phyloP scores from a whole-genome alignment of 768 basidiomycete species.

The Tricholoma terreum region DNA sequence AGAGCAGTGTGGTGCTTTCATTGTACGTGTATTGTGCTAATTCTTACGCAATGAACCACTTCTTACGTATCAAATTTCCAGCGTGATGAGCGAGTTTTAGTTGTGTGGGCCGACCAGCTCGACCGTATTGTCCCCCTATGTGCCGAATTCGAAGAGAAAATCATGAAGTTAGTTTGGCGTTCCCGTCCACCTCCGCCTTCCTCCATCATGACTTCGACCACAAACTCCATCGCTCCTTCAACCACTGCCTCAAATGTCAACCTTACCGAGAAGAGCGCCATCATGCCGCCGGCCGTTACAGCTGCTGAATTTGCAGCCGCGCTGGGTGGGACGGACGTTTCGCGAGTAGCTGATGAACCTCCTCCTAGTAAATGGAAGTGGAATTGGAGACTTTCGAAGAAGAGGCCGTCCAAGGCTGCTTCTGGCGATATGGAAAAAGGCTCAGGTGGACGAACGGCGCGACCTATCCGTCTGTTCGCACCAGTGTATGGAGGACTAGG shows the following conservation, averaged over 20 bases:
- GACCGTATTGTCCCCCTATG: conserved; percentile 76
- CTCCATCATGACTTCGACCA: conserved; percentile 34
- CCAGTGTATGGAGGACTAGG: conserved; percentile 74
- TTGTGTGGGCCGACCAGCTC: conserved; percentile 83
- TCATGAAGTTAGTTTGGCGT: conserved; percentile 56
- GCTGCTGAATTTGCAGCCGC: conserved; percentile 30
- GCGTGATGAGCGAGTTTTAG: conserved; percentile 81
- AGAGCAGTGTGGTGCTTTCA: conserved; percentile 88
- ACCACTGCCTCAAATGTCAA: conserved; percentile 51
- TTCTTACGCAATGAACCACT: conserved; percentile 1
- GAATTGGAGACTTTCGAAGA: conserved; percentile 45
- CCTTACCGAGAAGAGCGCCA: conserved; percentile 47
- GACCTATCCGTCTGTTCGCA: conserved; percentile 62
- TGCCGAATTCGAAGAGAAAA: conserved; percentile 67
- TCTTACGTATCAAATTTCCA: conserved; percentile 24
- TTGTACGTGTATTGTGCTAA: conserved; percentile 43
- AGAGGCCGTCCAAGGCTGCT: conserved; percentile 25
- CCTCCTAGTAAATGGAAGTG: conserved; percentile 33
- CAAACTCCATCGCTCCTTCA: conserved; percentile 42
- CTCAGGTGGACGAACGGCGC: conserved; percentile 29
- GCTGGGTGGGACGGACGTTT: conserved; percentile 19
- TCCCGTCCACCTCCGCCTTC: conserved; percentile 39
- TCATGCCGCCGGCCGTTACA: conserved; percentile 23
- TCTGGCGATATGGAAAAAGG: conserved; percentile 53
- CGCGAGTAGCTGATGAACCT: conserved; percentile 10